These are phyloP conservation scores for Nigrospora osmanthi DNA, from an alignment of 2,329 filamentous ascomycete species.

Conservation along the genomic window DNA sequence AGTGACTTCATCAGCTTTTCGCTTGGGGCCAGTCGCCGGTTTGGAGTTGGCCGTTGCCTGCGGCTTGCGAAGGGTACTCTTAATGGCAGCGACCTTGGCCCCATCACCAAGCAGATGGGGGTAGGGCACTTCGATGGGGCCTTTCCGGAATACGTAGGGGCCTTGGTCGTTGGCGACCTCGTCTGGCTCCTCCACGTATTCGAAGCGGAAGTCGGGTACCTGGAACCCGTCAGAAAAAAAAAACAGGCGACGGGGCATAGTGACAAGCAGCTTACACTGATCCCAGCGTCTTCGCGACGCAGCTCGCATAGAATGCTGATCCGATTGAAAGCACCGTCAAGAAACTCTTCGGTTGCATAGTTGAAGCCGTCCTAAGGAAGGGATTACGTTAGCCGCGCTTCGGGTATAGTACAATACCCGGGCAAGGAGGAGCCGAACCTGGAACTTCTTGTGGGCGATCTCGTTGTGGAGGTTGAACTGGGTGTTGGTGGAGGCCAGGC, in stretches of 20 bases:
- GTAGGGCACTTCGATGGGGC: constrained; percentile 23
- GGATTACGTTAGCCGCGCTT: background rate
- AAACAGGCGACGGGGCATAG: background rate
- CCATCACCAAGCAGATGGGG: constrained; percentile 23
- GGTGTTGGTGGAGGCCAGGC: constrained; percentile 1
- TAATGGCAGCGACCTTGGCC: constrained; percentile 17
- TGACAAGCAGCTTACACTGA: constrained; percentile 15
- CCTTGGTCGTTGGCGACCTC: constrained; percentile 15
- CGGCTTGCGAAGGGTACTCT: constrained; percentile 19
- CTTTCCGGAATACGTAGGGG: constrained; percentile 14
- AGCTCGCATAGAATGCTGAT: constrained; percentile 16
- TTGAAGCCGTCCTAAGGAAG: constrained; percentile 16
- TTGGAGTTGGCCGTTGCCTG: background rate
- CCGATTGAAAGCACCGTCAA: constrained; percentile 18
- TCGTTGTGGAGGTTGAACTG: constrained; percentile 25
- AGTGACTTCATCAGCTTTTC: constrained; percentile 40
- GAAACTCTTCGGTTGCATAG: constrained; percentile 17
- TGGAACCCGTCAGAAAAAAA: constrained; percentile 4
- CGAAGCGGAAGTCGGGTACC: constrained; percentile 17
- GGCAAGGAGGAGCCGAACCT: constrained; percentile 25
- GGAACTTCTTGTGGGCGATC: constrained; percentile 29
- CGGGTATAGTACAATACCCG: constrained; percentile 11
- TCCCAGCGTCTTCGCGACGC: constrained; percentile 12
- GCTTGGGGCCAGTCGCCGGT: constrained; percentile 28
- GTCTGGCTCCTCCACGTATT: constrained; percentile 13